phyloP scores from a whole-genome alignment of 1,139 yeast genomes.

The Ashbya aceris region DNA sequence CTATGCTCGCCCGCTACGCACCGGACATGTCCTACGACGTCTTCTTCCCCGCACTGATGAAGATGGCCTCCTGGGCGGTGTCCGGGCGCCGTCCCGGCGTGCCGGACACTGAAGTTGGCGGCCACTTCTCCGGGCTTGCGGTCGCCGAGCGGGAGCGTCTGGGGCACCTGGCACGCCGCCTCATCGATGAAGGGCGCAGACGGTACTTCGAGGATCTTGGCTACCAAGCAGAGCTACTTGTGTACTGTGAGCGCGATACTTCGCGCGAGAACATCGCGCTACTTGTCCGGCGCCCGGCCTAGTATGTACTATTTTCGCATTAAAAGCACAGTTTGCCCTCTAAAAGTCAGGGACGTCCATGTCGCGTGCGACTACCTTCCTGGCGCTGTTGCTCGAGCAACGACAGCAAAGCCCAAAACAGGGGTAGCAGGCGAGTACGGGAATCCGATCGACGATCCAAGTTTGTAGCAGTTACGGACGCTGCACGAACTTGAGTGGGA shows the following conservation, averaged over 20 bases:
- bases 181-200: slow-evolving; percentile 54
- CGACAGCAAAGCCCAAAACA: too few species aligned
- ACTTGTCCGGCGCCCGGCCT: slow-evolving; percentile 21
- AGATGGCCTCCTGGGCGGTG: slow-evolving; percentile 82
- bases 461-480: too few species aligned
- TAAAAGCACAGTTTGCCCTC: too few species aligned
- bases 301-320: too few species aligned
- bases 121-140: slow-evolving; percentile 38
- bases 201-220: slow-evolving; percentile 37
- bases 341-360: too few species aligned
- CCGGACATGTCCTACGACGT: slow-evolving; percentile 15
- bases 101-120: slow-evolving; percentile 31
- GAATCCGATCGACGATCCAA: too few species aligned
- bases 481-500: too few species aligned
- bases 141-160: slow-evolving; percentile 42
- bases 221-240: slow-evolving; percentile 42
- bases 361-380: too few species aligned
- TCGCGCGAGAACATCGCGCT: slow-evolving; percentile 70
- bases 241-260: slow-evolving; percentile 47
- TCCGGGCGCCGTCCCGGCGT: slow-evolving; percentile 46
- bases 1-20: slow-evolving; percentile 23
- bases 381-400: too few species aligned
- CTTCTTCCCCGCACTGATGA: slow-evolving; percentile 45
- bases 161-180: slow-evolving; percentile 60
- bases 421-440: too few species aligned